Evolutionary conservation across 345 rosid species (phyloP).

Genomic region (Laguncularia racemosa): DNA sequence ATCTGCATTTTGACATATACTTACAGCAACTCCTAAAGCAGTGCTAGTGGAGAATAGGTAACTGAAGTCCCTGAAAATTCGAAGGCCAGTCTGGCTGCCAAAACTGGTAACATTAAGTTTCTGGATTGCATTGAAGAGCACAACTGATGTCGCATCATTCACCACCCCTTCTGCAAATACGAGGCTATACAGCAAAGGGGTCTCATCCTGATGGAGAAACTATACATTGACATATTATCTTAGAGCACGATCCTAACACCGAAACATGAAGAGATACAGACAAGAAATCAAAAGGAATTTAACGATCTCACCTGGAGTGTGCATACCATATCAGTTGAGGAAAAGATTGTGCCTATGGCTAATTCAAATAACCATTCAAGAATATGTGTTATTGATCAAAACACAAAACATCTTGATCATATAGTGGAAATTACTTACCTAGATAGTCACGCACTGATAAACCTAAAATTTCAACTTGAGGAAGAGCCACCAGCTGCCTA

Average conservation of each 20-base stretch:
- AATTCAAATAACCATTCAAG: slow-evolving; percentile 12
- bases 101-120: slow-evolving; percentile 53
- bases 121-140: slow-evolving; percentile 74
- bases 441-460: slow-evolving; percentile 56
- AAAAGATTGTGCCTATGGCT: slow-evolving; percentile 89
- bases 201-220: slow-evolving; percentile 92
- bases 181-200: slow-evolving; percentile 73
- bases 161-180: slow-evolving; percentile 97
- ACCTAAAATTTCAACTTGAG: slow-evolving; percentile 58
- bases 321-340: slow-evolving; percentile 89
- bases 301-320: slow-evolving; percentile 68
- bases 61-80: slow-evolving; percentile 48
- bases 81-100: slow-evolving; percentile 33
- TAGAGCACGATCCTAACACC: not conserved
- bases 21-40: slow-evolving; percentile 56
- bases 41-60: slow-evolving; percentile 81
- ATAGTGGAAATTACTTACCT: slow-evolving; percentile 30
- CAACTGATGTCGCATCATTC: slow-evolving; percentile 88
- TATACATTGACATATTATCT: slow-evolving; percentile 9
- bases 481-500: slow-evolving; percentile 83
- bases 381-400: too few relatives aligned
- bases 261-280: not conserved
- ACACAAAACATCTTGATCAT: not conserved
- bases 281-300: not conserved
- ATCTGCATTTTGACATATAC: slow-evolving; percentile 12